Percentiles rank a stretch among this genome's conserved stretches.
Evolutionary conservation across 345 rosid genomes (phyloP).

Genomic region (Leavenworthia alabamica): DNA sequence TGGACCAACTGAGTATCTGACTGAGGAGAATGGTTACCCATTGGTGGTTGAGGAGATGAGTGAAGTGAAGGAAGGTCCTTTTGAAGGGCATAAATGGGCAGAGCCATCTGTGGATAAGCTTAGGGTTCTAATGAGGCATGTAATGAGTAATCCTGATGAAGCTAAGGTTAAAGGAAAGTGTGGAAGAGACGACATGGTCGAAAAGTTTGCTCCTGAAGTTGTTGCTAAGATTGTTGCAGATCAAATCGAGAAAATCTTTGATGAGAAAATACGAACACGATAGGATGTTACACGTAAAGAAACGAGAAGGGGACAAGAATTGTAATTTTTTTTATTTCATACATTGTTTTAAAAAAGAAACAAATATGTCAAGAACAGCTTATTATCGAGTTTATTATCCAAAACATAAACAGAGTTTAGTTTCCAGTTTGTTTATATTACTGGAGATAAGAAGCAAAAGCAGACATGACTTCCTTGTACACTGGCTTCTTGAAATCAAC

Average conservation of each 20-base stretch:
- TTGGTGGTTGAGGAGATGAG: constrained; percentile 52
- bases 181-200: constrained; percentile 70
- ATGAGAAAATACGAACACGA: constrained; percentile 22
- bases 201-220: constrained; percentile 61
- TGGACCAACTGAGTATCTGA: constrained; percentile 73
- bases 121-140: constrained; percentile 52
- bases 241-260: constrained; percentile 33
- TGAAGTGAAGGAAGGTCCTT: constrained; percentile 68
- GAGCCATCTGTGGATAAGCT: constrained; percentile 67
- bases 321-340: neutral
- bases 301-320: neutral
- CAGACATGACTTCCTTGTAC: constrained; percentile 63
- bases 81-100: constrained; percentile 73
- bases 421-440: neutral
- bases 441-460: constrained; percentile 55
- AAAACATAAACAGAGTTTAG: neutral
- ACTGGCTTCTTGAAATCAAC: constrained; percentile 91
- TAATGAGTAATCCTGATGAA: constrained; percentile 43
- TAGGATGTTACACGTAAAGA: neutral
- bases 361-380: constrained; percentile 7
- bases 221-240: constrained; percentile 53
- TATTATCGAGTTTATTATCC: neutral
- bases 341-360: neutral
- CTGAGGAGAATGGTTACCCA: constrained; percentile 61
- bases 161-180: constrained; percentile 49